Percentiles rank a stretch among this genome's conserved stretches.
These are phyloP conservation scores for Cicer arietinum DNA, from an alignment of 306 rosid species.

Conservation along the genomic window DNA sequence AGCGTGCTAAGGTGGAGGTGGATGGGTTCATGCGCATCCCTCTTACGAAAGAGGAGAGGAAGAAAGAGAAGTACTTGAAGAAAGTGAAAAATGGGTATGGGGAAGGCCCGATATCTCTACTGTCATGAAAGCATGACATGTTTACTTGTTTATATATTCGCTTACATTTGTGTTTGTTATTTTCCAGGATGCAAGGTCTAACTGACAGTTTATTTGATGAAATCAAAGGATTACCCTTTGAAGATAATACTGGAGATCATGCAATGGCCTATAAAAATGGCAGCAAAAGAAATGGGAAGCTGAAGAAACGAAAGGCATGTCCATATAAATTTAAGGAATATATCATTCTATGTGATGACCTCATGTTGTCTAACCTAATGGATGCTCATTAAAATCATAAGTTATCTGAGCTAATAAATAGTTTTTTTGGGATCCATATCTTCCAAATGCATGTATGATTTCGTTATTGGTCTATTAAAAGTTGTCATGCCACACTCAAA, in stretches of 20 bases:
- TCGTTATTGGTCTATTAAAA: constrained; percentile 6
- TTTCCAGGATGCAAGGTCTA: constrained; percentile 78
- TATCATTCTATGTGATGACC: constrained; percentile 15
- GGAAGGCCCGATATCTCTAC: constrained; percentile 7
- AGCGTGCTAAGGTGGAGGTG: constrained; percentile 80
- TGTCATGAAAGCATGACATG: constrained; percentile 3
- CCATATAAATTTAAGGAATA: background rate
- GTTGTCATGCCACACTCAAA: background rate
- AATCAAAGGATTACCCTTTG: constrained; percentile 70
- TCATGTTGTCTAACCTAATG: constrained; percentile 13
- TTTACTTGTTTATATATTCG: background rate
- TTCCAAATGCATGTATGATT: constrained; percentile 12
- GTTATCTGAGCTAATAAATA: constrained; percentile 14
- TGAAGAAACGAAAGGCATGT: constrained; percentile 77
- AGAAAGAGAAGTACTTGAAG: constrained; percentile 70
- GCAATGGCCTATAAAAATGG: constrained; percentile 45
- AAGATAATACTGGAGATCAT: constrained; percentile 56
- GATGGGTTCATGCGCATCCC: constrained; percentile 81
- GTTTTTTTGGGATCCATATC: constrained; percentile 13
- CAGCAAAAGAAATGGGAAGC: constrained; percentile 53
- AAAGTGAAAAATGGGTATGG: constrained; percentile 85
- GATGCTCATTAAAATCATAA: constrained; percentile 9
- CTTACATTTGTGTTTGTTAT: constrained; percentile 31
- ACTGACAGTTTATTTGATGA: constrained; percentile 83
- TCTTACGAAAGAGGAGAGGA: constrained; percentile 73